Conservation (phyloP, 2,329 filamentous ascomycete genomes). For the Cladosporium sp. region DNA sequence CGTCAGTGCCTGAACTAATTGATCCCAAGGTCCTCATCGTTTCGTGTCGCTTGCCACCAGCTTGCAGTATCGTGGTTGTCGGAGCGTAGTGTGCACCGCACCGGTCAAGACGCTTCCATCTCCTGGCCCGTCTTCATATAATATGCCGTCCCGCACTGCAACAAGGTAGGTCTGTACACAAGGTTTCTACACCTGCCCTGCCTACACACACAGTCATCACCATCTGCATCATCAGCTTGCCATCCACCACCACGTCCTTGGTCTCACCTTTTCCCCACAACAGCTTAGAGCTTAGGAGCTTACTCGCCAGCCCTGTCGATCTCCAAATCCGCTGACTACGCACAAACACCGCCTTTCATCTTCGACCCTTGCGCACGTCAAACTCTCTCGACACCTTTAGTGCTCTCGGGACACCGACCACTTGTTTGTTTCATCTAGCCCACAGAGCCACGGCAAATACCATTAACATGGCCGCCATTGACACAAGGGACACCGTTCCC, state of each 20-base stretch:
- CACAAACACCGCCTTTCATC: constrained; percentile 10
- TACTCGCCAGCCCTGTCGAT: constrained; percentile 9
- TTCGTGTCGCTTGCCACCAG: constrained; percentile 13
- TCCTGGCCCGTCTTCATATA: constrained; percentile 11
- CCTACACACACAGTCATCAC: not conserved
- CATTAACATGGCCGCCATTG: constrained; percentile 23
- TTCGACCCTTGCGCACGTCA: not conserved
- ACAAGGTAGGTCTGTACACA: not conserved
- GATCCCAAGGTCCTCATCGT: constrained; percentile 6
- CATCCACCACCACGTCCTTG: not conserved
- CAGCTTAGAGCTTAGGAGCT: constrained; percentile 11
- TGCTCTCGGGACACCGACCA: not conserved
- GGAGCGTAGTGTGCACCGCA: constrained; percentile 1
- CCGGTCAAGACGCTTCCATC: not conserved
- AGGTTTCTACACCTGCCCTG: not conserved
- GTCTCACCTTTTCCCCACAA: constrained; percentile 1
- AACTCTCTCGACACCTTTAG: not conserved
- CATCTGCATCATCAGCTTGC: not conserved
- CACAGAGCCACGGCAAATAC: not conserved
- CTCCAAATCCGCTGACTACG: constrained; percentile 8
- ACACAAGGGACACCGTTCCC: constrained; percentile 26
- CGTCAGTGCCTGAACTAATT: constrained; percentile 11
- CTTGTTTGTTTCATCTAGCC: not conserved
- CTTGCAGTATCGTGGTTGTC: not conserved
- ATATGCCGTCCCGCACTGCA: not conserved